phyloP scores from a whole-genome alignment of 768 basidiomycete genomes.

The Termitomyces sp. region DNA sequence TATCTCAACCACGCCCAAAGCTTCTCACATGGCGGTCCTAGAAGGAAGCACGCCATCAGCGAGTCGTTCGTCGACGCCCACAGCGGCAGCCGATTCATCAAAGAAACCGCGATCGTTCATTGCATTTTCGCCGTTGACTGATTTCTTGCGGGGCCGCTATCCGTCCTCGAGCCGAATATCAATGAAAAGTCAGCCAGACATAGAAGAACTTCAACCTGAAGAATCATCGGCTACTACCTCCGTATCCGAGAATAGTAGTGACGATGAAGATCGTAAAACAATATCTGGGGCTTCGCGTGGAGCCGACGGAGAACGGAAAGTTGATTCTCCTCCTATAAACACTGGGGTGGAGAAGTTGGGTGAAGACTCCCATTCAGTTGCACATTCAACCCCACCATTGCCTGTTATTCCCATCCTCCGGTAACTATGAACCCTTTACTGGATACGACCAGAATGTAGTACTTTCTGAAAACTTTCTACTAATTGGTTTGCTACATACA shows the following conservation, averaged over 20 bases:
- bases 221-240: slow-evolving; percentile 6
- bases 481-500: not conserved
- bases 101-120: slow-evolving; percentile 48
- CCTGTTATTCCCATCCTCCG: slow-evolving; percentile 2
- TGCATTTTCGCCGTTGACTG: slow-evolving; percentile 60
- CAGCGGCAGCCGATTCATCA: slow-evolving; percentile 32
- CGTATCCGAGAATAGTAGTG: slow-evolving; percentile 19
- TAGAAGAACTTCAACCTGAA: slow-evolving; percentile 14
- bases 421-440: not conserved
- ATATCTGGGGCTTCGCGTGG: slow-evolving; percentile 22
- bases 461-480: slow-evolving; percentile 1
- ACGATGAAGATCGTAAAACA: slow-evolving; percentile 42
- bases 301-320: slow-evolving; percentile 2
- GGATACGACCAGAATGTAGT: not conserved
- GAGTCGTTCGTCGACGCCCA: slow-evolving; percentile 61
- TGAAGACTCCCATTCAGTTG: slow-evolving; percentile 1
- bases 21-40: slow-evolving; percentile 19
- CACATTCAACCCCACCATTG: slow-evolving; percentile 3
- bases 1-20: slow-evolving; percentile 33
- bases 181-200: slow-evolving; percentile 9
- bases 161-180: slow-evolving; percentile 39
- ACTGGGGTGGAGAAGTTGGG: slow-evolving; percentile 9
- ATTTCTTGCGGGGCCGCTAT: slow-evolving; percentile 60
- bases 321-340: not conserved
- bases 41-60: slow-evolving; percentile 40